A percentile compares a stretch with the other conserved stretches of the same genome.
Conservation (phyloP, 805 yeast genomes). For the Candida boidinii region DNA sequence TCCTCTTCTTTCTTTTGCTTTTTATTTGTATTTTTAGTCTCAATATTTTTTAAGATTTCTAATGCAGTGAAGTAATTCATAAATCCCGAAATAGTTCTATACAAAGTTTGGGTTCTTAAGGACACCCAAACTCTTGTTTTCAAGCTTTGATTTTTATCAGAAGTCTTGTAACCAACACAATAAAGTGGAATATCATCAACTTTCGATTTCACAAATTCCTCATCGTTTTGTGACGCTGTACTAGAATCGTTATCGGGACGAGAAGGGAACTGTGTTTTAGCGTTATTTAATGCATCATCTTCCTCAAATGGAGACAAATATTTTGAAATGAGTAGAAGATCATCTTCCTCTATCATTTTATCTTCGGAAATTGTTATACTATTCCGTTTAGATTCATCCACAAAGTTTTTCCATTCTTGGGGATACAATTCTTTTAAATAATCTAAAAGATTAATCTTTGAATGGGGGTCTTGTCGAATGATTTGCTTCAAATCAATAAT, state of each 20-base stretch:
- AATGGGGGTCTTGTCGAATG: constrained; percentile 34
- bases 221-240: constrained; percentile 13
- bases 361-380: too few species aligned
- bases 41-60: too few species aligned
- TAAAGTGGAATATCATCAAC: constrained; percentile 61
- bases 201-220: constrained; percentile 29
- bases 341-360: constrained; percentile 34
- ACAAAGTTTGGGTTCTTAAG: constrained; percentile 72
- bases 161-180: constrained; percentile 63
- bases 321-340: constrained; percentile 3
- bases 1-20: too few species aligned
- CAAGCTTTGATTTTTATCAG: constrained; percentile 52
- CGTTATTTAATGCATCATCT: constrained; percentile 17
- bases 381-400: constrained; percentile 71
- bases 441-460: constrained; percentile 58
- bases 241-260: too few species aligned
- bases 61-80: constrained; percentile 69
- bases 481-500: constrained; percentile 35
- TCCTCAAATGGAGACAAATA: too few species aligned
- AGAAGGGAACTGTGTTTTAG: too few species aligned
- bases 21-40: too few species aligned
- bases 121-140: constrained; percentile 88
- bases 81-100: constrained; percentile 78
- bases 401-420: constrained; percentile 76
- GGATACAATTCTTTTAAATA: constrained; percentile 67